phyloP scores from a whole-genome alignment of 2,329 filamentous ascomycete genomes.

The Epichloe brachyelytri region DNA sequence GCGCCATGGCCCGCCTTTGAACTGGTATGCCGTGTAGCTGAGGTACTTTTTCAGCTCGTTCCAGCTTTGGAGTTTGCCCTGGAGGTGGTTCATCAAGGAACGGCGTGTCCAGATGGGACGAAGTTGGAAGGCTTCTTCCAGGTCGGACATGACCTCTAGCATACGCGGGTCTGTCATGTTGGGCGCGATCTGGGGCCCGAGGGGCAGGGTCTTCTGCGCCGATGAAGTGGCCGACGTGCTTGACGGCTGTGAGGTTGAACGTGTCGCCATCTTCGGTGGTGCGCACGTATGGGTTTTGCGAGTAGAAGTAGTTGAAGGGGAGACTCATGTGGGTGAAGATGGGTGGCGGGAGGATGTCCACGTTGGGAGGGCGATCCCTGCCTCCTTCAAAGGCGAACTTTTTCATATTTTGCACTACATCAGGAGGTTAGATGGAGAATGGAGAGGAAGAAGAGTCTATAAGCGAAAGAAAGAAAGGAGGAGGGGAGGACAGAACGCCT shows the following conservation, averaged over 20 bases:
- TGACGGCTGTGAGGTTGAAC: slow-evolving; percentile 47
- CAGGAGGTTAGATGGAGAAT: background rate
- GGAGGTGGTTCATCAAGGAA: slow-evolving; percentile 62
- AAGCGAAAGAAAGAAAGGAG: background rate
- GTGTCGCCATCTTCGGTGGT: slow-evolving; percentile 42
- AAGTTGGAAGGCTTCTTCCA: slow-evolving; percentile 54
- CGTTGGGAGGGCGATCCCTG: slow-evolving; percentile 43
- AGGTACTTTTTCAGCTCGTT: slow-evolving; percentile 59
- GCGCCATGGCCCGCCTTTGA: slow-evolving; percentile 83
- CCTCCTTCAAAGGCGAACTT: slow-evolving; percentile 55
- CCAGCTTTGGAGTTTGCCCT: slow-evolving; percentile 34
- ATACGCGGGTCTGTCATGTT: slow-evolving; percentile 47
- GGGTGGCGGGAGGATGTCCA: slow-evolving; percentile 68
- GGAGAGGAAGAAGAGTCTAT: background rate
- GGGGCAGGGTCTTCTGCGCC: slow-evolving; percentile 47
- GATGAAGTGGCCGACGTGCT: slow-evolving; percentile 46
- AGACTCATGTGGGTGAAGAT: slow-evolving; percentile 62
- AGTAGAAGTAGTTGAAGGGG: slow-evolving; percentile 69
- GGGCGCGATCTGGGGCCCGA: slow-evolving; percentile 43
- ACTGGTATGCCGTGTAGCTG: slow-evolving; percentile 81
- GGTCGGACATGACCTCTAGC: slow-evolving; percentile 47
- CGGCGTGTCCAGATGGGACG: slow-evolving; percentile 82
- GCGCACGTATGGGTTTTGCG: slow-evolving; percentile 70
- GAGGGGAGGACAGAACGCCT: slow-evolving; percentile 9
- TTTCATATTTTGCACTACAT: slow-evolving; percentile 35